Evolutionary conservation across 371 early-diverging fungal species (phyloP).

Genomic region (Rhizopus microsporus): DNA sequence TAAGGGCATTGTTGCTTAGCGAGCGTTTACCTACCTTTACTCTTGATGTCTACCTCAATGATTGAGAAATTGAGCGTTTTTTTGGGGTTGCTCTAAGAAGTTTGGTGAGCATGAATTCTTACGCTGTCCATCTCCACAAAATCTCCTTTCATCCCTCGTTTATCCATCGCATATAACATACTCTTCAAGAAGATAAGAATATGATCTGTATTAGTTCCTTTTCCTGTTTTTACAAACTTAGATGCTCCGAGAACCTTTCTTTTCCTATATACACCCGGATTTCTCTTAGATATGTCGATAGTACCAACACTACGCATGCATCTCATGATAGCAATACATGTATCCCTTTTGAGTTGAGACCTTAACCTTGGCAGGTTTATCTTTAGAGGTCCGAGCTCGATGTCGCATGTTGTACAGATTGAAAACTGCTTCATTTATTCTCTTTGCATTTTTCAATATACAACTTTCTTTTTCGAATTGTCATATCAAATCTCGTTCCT

Average conservation of each 20-base stretch:
- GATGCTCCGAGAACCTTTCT: slow-evolving; percentile 16
- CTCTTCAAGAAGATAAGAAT: slow-evolving; percentile 3
- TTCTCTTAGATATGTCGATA: slow-evolving; percentile 11
- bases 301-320: slow-evolving; percentile 7
- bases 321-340: slow-evolving; percentile 12
- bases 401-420: slow-evolving; percentile 7
- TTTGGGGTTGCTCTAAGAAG: too few relatives aligned
- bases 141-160: too few relatives aligned
- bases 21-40: too few relatives aligned
- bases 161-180: too few relatives aligned
- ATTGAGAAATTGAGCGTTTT: too few relatives aligned
- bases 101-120: too few relatives aligned
- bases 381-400: slow-evolving; percentile 8
- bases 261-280: slow-evolving; percentile 1
- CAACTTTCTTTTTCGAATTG: slow-evolving; percentile 17
- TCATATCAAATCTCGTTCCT: slow-evolving; percentile 14
- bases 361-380: slow-evolving; percentile 10
- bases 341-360: slow-evolving; percentile 5
- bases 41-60: too few relatives aligned
- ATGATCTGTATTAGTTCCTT: slow-evolving; percentile 19
- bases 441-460: slow-evolving; percentile 18
- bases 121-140: too few relatives aligned
- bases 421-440: slow-evolving; percentile 18
- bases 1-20: too few relatives aligned
- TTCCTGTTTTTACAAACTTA: slow-evolving; percentile 13